Conservation (phyloP, 805 yeast genomes). For the Ogataea pini region DNA sequence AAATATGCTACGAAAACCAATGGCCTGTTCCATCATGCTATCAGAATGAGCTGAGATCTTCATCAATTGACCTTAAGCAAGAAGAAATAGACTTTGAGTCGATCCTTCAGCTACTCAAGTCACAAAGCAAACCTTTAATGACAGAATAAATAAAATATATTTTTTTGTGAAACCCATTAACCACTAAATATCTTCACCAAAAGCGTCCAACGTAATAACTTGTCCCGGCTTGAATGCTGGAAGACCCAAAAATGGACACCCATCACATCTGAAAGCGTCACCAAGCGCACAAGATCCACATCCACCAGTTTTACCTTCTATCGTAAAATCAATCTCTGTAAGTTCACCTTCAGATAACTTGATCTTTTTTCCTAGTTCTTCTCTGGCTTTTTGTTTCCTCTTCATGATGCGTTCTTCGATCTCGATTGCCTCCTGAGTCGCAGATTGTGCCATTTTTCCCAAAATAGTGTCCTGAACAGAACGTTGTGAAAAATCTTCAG, state of each 20-base stretch:
- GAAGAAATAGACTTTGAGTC: not conserved
- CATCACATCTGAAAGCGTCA: constrained; percentile 97
- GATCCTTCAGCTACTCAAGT: constrained; percentile 6
- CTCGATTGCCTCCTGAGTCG: constrained; percentile 52
- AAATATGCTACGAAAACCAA: constrained; percentile 15
- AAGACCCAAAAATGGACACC: constrained; percentile 94
- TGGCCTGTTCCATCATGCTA: constrained; percentile 20
- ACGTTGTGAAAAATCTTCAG: constrained; percentile 49
- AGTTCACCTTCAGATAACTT: constrained; percentile 63
- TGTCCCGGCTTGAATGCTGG: constrained; percentile 99
- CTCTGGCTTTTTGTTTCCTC: constrained; percentile 27
- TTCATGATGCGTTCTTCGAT: constrained; percentile 50
- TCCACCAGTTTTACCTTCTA: constrained; percentile 96
- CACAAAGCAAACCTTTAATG: no score
- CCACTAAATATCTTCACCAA: constrained; percentile 69
- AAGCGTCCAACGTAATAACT: constrained; percentile 69
- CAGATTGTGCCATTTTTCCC: constrained; percentile 50
- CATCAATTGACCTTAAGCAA: not conserved
- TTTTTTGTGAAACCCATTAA: no score
- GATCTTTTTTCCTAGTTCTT: constrained; percentile 19
- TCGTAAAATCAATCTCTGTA: constrained; percentile 90
- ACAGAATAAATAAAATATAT: no score
- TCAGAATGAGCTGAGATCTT: not conserved
- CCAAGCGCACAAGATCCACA: constrained; percentile 97
- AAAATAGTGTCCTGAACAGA: constrained; percentile 46